Base-by-base conservation (phyloP, 129 eudicot species). In the Chrysanthemum lavandulifolium region DNA sequence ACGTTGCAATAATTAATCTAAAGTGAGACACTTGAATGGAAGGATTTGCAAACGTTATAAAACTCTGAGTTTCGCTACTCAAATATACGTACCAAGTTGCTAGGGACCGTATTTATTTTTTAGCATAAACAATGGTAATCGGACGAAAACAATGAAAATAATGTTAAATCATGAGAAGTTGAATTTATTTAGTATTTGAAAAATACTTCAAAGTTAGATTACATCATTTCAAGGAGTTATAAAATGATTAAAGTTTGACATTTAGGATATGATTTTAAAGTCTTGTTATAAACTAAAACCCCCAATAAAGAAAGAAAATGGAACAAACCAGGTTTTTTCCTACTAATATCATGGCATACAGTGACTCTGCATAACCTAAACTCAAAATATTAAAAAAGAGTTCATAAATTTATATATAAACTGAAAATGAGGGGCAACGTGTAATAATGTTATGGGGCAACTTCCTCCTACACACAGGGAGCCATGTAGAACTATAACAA, bases 321-420 rank as follows among this genome's bases (percentile, higher is more conserved):
- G 78, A 74, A 74, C 12, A 64, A 64, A 50, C 78, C 54, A n/a
- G 55, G 71, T 12, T 52, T 40, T n/a, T 64, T 74, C 78, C 72
- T 16, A 73, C 53, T 70, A 6, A 13, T 19, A 76, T 58, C 11
- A 67, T 76, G 18, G 25, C 80, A 76, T 67, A 61, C 45, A 15
- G 5, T 49, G 78, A 49, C 56, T 31, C 13, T 57, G 14, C 50
- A 16, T 55, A 54, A 29, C 61, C 10, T 5, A 48, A 64, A 73
- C 49, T 16, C 19, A 18, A n/a, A n/a, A n/a, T n/a, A 48, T 27
- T 15, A 45, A 72, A 11, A 36, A 36, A 7, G 21, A 12, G 10
- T 33, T 60, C 1, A 40, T 66, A 27, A 25, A 59, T n/a, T n/a
- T n/a, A n/a, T 31, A 59, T 0, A 4, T 21, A 61, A 12, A 29